Conservation (phyloP, 495 filamentous ascomycete genomes). For the Paragyromitra xinjiangensis region DNA sequence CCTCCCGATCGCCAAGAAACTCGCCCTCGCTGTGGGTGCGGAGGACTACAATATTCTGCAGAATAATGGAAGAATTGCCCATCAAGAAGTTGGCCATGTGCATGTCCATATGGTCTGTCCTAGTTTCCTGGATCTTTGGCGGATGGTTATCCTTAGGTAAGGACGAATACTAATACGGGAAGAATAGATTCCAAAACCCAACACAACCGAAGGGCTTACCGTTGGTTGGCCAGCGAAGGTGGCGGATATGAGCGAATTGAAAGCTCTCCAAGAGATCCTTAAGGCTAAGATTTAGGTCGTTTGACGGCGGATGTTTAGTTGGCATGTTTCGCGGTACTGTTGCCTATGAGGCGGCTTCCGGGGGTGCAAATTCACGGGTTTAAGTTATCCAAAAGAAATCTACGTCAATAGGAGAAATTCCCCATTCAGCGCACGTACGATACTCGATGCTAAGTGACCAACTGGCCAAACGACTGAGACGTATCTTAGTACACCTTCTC, state of each 20-base stretch:
- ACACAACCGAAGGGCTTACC: constrained; percentile 78
- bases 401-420: too few relatives aligned
- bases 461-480: too few relatives aligned
- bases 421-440: too few relatives aligned
- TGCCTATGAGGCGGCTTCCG: neutral
- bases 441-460: too few relatives aligned
- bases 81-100: constrained; percentile 94
- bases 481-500: too few relatives aligned
- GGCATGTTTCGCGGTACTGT: neutral
- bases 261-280: constrained; percentile 79
- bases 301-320: neutral
- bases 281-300: constrained; percentile 82
- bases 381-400: neutral
- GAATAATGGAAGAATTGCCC: constrained; percentile 94
- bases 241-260: constrained; percentile 83
- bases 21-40: constrained; percentile 79
- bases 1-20: constrained; percentile 86
- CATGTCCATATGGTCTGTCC: constrained; percentile 89
- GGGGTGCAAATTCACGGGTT: neutral
- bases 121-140: neutral
- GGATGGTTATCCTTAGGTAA: neutral
- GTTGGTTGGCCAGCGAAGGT: constrained; percentile 81
- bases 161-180: constrained; percentile 5
- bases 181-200: constrained; percentile 91
- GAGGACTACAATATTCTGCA: constrained; percentile 91